These are phyloP conservation scores for Phyllosticta citrichinensis DNA, from an alignment of 2,329 filamentous ascomycete genomes.

Conservation along the genomic window DNA sequence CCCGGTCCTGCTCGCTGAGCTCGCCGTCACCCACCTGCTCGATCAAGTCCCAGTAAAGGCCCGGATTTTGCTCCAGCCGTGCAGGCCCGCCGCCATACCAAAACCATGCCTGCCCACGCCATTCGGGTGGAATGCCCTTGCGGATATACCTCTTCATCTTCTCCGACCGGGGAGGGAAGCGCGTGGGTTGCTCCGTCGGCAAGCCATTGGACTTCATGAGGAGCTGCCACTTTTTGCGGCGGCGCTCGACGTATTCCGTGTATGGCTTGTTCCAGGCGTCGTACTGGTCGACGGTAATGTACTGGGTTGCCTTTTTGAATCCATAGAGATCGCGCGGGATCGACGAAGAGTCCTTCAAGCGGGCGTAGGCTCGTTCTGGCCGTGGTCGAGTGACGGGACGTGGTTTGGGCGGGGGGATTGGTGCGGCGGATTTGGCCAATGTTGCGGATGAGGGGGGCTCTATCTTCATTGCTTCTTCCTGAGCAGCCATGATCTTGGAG, in stretches of 20 bases:
- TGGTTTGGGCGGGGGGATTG: neutral
- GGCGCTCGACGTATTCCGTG: constrained; percentile 60
- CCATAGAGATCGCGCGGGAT: constrained; percentile 69
- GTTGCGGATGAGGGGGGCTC: constrained; percentile 1
- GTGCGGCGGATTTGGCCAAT: neutral
- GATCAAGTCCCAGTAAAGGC: constrained; percentile 65
- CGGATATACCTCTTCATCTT: constrained; percentile 86
- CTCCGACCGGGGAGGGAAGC: constrained; percentile 68
- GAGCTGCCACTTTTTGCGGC: constrained; percentile 71
- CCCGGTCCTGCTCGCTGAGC: constrained; percentile 63
- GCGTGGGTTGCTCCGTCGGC: constrained; percentile 58
- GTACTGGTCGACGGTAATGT: constrained; percentile 67
- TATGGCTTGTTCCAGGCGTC: constrained; percentile 73
- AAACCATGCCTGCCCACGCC: constrained; percentile 94
- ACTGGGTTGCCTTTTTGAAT: constrained; percentile 78
- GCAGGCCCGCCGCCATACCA: constrained; percentile 85
- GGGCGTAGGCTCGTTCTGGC: neutral
- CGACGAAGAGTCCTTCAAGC: neutral
- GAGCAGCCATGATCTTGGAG: constrained; percentile 7
- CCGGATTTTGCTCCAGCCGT: constrained; percentile 63
- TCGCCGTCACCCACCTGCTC: constrained; percentile 52
- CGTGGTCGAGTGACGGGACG: neutral
- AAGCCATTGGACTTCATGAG: constrained; percentile 69
- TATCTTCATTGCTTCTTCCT: constrained; percentile 1
- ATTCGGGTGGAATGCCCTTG: constrained; percentile 89